These are phyloP conservation scores for Ailanthus altissimus DNA, from an alignment of 345 rosid genomes.

Conservation along the genomic window DNA sequence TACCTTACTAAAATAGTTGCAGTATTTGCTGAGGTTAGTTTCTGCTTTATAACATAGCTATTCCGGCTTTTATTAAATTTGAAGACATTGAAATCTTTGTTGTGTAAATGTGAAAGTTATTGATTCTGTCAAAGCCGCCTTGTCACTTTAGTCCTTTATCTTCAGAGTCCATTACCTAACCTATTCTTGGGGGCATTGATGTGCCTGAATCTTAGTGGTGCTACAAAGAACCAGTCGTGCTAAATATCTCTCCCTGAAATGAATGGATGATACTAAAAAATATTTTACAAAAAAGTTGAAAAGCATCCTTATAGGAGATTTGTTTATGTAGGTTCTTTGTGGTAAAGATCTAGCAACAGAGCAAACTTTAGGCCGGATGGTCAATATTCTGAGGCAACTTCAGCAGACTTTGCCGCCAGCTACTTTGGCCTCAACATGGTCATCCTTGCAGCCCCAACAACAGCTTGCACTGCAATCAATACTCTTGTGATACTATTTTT, in stretches of 20 bases:
- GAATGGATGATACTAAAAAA: too few species aligned
- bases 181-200: neutral
- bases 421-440: slow-evolving; percentile 90
- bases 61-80: neutral
- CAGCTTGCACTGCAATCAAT: slow-evolving; percentile 89
- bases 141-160: neutral
- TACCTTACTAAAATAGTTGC: slow-evolving; percentile 81
- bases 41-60: neutral
- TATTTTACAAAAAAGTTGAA: neutral
- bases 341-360: slow-evolving; percentile 94
- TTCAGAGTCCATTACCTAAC: neutral
- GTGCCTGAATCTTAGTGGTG: neutral
- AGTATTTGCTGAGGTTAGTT: slow-evolving; percentile 91
- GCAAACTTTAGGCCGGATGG: slow-evolving; percentile 79
- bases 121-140: neutral
- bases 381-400: slow-evolving; percentile 81
- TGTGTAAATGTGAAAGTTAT: neutral
- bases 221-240: neutral
- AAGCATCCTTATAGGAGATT: neutral
- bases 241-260: too few species aligned
- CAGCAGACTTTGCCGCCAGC: slow-evolving; percentile 91
- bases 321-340: slow-evolving; percentile 65
- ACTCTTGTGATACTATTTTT: slow-evolving; percentile 59
- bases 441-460: slow-evolving; percentile 91
- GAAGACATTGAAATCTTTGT: neutral